Base-by-base conservation (phyloP, 768 basidiomycete genomes). In the Lactarius akahatsu region DNA sequence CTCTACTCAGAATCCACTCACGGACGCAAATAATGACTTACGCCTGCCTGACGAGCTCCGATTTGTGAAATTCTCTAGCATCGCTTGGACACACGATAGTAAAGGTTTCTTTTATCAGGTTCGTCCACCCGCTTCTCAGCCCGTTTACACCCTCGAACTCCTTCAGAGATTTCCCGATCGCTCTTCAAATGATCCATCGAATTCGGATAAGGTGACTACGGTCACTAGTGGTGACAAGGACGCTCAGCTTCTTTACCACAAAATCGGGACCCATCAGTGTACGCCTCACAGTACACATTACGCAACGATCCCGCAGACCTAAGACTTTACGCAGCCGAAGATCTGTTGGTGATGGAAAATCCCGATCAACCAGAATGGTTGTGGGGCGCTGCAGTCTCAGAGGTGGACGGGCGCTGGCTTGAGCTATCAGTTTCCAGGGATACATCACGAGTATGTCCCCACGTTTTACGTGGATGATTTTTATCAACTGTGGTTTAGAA, bases 81-180 rank as follows among this genome's bases (percentile, higher is more conserved):
- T 92, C 52, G 78, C 80, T 32, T 94, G 92, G 92, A 86, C 86
- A 4, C 84, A 85, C 63, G 90, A 93, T 75, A 87, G 85, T 62
- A 87, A 86, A 67, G 92, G 92, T 1, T 92, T 94, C 76, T 91
- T 94, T 77, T 94, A 94, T 74, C 91, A 92, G 80, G 80, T 81
- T 59, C 26, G 75, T 72, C 6, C 10, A 50, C 57, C 32, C 20
- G 40, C 45, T 41, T 58, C 40, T 55, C 28, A 30, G 63, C 56
- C n/a, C 40, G 57, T 57, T 38, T 50, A 54, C 13, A 43, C 32
- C 26, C 4, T 13, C 58, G n/a, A 36, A 55, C 34, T 34, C 18
- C 26, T 54, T 34, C 65, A 84, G 79, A 83, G 90, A 18, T 91
- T 83, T 72, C 88, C 89, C 3, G 81, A 76, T 28, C 82, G 77